Conservation (phyloP, 805 yeast species). For the Schizosaccharomyces osmophilus region DNA sequence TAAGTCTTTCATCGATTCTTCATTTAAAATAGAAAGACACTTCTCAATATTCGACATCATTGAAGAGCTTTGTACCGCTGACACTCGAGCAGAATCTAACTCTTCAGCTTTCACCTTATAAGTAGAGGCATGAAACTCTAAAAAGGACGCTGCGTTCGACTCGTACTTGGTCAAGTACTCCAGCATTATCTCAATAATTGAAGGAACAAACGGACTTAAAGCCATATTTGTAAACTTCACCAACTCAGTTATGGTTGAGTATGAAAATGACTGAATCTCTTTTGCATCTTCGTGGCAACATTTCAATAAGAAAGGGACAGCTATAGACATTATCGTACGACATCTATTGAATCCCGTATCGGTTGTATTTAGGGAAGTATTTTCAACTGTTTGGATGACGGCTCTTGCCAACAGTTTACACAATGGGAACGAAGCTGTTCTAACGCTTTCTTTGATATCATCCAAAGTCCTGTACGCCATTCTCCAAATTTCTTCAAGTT, state of each 20-base stretch:
- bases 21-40: slow-evolving; percentile 34
- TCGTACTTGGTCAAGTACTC: slow-evolving; percentile 63
- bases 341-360: slow-evolving; percentile 14
- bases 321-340: slow-evolving; percentile 23
- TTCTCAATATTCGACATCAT: slow-evolving; percentile 68
- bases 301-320: slow-evolving; percentile 63
- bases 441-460: slow-evolving; percentile 81
- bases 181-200: slow-evolving; percentile 42
- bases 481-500: slow-evolving; percentile 51
- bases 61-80: slow-evolving; percentile 57
- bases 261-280: slow-evolving; percentile 52
- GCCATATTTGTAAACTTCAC: slow-evolving; percentile 38
- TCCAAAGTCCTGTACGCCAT: slow-evolving; percentile 77
- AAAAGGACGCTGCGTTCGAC: slow-evolving; percentile 69
- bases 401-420: slow-evolving; percentile 41
- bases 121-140: slow-evolving; percentile 70
- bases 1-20: slow-evolving; percentile 23
- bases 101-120: slow-evolving; percentile 39
- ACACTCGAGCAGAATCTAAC: slow-evolving; percentile 54
- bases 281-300: slow-evolving; percentile 57
- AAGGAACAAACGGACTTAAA: slow-evolving; percentile 39
- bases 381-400: slow-evolving; percentile 32
- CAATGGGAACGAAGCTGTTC: slow-evolving; percentile 50
- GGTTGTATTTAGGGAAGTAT: slow-evolving; percentile 19
- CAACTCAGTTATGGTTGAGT: slow-evolving; percentile 37